These are phyloP conservation scores for Leavenworthia alabamica DNA, from an alignment of 345 rosid genomes.

Conservation along the genomic window DNA sequence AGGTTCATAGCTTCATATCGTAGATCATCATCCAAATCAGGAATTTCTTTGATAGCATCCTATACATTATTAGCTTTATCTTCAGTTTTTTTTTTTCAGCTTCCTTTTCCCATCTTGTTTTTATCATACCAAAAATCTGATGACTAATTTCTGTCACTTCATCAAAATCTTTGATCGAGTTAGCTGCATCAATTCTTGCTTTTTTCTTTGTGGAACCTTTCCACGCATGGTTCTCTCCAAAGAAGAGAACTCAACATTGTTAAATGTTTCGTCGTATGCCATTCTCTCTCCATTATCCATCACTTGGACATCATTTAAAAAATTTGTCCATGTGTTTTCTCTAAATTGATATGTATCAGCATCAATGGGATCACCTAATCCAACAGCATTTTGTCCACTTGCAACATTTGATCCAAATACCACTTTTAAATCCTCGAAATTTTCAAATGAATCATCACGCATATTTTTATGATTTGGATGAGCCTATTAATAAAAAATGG, in stretches of 20 bases:
- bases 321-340: neutral
- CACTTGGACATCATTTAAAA: neutral
- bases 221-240: neutral
- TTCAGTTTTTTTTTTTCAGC: neutral
- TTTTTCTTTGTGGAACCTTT: conserved; percentile 7
- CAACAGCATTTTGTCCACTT: neutral
- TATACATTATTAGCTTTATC: neutral
- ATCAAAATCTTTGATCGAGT: neutral
- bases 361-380: neutral
- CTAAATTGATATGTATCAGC: neutral
- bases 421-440: neutral
- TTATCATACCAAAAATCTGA: neutral
- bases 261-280: neutral
- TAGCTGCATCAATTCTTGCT: neutral
- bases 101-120: neutral
- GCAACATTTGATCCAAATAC: neutral
- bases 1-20: conserved; percentile 1
- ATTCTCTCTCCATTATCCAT: neutral
- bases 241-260: neutral
- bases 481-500: neutral
- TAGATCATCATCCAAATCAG: neutral
- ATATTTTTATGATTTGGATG: neutral
- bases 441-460: neutral
- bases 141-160: neutral
- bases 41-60: neutral